Conservation (phyloP, 2,329 filamentous ascomycete species). For the Xylaria sp. region DNA sequence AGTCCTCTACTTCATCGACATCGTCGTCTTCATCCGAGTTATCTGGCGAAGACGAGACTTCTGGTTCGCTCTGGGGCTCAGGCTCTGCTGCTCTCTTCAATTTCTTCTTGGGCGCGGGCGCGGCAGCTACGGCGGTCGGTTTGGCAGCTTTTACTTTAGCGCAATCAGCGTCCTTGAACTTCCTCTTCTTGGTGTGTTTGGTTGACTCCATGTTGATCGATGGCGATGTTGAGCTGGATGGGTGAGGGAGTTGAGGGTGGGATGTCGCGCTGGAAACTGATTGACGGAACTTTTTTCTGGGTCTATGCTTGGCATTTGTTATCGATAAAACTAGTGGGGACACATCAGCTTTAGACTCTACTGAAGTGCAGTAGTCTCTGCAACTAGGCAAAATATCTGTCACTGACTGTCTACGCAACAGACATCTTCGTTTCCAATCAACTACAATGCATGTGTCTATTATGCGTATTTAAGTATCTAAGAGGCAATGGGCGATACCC, state of each 20-base stretch:
- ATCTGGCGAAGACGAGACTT: conserved; percentile 26
- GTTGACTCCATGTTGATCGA: conserved; percentile 45
- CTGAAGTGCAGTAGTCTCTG: too few species aligned
- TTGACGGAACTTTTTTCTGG: conserved; percentile 35
- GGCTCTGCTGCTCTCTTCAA: conserved; percentile 51
- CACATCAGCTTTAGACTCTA: too few species aligned
- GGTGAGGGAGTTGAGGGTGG: conserved; percentile 10
- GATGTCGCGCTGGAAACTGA: conserved; percentile 17
- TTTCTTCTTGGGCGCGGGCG: conserved; percentile 59
- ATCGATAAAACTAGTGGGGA: conserved; percentile 24
- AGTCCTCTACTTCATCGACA: conserved; percentile 29
- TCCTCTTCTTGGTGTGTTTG: conserved; percentile 57
- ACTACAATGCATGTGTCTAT: conserved; percentile 22
- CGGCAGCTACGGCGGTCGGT: conserved; percentile 42
- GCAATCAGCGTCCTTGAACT: conserved; percentile 50
- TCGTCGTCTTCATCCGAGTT: conserved; percentile 41
- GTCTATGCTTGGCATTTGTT: conserved; percentile 12
- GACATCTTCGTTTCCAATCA: not conserved
- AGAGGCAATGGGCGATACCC: conserved; percentile 20
- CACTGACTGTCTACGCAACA: not conserved
- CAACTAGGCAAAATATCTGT: not conserved
- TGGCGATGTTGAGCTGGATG: not conserved
- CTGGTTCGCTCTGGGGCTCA: conserved; percentile 35
- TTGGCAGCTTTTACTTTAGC: conserved; percentile 46
- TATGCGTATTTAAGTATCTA: conserved; percentile 19